Evolutionary conservation across 805 yeast genomes (phyloP).

Genomic region (Starmerella bombicola): DNA sequence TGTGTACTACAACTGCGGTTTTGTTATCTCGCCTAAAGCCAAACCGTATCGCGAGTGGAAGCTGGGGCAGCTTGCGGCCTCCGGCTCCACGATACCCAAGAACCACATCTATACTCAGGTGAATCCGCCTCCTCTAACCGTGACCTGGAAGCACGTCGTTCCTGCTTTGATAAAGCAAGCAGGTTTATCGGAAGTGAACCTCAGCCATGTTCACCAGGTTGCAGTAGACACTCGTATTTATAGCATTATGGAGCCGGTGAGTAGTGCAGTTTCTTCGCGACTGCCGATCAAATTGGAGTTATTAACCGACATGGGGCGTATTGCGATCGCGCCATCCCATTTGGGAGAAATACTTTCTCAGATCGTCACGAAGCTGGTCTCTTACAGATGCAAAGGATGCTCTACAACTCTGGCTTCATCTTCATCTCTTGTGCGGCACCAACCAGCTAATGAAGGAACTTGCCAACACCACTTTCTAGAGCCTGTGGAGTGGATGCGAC

Average conservation of each 20-base stretch:
- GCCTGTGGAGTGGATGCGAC: constrained; percentile 86
- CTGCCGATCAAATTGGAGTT: constrained; percentile 1
- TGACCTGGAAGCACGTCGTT: constrained; percentile 21
- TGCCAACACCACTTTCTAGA: constrained; percentile 85
- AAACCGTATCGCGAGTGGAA: constrained; percentile 33
- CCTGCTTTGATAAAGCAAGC: constrained; percentile 7
- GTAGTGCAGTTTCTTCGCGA: constrained; percentile 3
- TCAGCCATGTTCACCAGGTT: neutral
- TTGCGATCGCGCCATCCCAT: neutral
- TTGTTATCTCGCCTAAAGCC: constrained; percentile 24
- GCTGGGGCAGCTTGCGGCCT: constrained; percentile 26
- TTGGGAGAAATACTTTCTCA: constrained; percentile 14
- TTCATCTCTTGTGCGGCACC: constrained; percentile 48
- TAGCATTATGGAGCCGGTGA: constrained; percentile 14
- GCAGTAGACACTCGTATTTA: constrained; percentile 6
- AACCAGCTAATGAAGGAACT: constrained; percentile 14
- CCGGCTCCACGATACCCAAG: neutral
- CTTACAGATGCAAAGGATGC: constrained; percentile 69
- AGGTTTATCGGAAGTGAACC: neutral
- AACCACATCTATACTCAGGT: constrained; percentile 32
- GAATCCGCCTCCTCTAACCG: constrained; percentile 15
- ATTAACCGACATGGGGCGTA: neutral
- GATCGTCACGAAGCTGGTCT: constrained; percentile 8
- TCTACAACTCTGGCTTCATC: constrained; percentile 56
- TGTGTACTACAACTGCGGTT: constrained; percentile 41